These are phyloP conservation scores for Ceratocystis lukuohia DNA, from an alignment of 2,329 filamentous ascomycete species.

Conservation along the genomic window DNA sequence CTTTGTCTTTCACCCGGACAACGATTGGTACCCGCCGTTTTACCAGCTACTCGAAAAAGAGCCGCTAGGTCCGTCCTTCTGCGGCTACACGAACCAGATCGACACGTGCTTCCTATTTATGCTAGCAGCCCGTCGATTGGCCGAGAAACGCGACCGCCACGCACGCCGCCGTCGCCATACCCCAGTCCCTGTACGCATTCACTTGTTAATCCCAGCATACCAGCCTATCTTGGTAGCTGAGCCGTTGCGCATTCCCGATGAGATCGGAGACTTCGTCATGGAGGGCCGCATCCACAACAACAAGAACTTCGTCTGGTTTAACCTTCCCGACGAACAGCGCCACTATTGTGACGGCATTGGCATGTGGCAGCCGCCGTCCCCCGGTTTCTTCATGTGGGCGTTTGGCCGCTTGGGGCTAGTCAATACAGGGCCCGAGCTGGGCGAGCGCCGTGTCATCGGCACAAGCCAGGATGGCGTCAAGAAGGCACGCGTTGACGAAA, in stretches of 20 bases:
- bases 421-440: slow-evolving; percentile 20
- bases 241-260: slow-evolving; percentile 27
- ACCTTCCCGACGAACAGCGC: slow-evolving; percentile 27
- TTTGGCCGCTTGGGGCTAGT: slow-evolving; percentile 24
- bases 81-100: slow-evolving; percentile 31
- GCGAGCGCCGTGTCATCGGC: slow-evolving; percentile 24
- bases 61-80: slow-evolving; percentile 27
- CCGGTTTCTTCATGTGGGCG: slow-evolving; percentile 24
- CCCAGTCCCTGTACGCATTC: slow-evolving; percentile 25
- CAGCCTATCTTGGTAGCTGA: slow-evolving; percentile 29
- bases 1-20: slow-evolving; percentile 32
- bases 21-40: slow-evolving; percentile 31
- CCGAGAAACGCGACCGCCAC: slow-evolving; percentile 23
- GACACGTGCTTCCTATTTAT: slow-evolving; percentile 31
- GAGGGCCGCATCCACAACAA: slow-evolving; percentile 30
- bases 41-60: slow-evolving; percentile 28
- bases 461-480: slow-evolving; percentile 20
- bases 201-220: slow-evolving; percentile 31
- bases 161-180: slow-evolving; percentile 22
- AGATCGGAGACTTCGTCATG: slow-evolving; percentile 29
- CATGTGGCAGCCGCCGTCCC: slow-evolving; percentile 25
- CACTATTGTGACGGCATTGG: slow-evolving; percentile 26
- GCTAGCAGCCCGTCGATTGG: slow-evolving; percentile 26
- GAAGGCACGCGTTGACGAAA: slow-evolving; percentile 17
- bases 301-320: slow-evolving; percentile 29